These are phyloP conservation scores for Ochetophila trinervis DNA, from an alignment of 306 rosid species.

Conservation along the genomic window DNA sequence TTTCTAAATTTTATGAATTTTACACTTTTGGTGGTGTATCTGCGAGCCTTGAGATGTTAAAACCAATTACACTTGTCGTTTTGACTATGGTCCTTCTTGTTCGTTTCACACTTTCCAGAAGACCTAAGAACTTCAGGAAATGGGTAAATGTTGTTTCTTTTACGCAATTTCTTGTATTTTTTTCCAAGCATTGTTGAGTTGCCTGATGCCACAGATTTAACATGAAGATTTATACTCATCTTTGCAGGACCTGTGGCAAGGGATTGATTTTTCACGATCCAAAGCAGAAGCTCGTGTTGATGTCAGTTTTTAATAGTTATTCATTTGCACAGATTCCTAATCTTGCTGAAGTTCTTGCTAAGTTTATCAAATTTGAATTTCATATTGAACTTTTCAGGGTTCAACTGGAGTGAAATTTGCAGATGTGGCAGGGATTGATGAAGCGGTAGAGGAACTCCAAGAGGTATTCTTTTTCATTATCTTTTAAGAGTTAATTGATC, in stretches of 20 bases:
- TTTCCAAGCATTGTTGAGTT: slow-evolving; percentile 12
- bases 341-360: slow-evolving; percentile 13
- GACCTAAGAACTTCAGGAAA: slow-evolving; percentile 96
- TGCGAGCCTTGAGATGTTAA: slow-evolving; percentile 55
- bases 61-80: slow-evolving; percentile 61
- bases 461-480: slow-evolving; percentile 50
- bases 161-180: slow-evolving; percentile 13
- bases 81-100: slow-evolving; percentile 89
- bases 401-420: slow-evolving; percentile 89
- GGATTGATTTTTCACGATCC: slow-evolving; percentile 95
- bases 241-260: slow-evolving; percentile 95
- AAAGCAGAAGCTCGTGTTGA: slow-evolving; percentile 99
- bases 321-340: slow-evolving; percentile 24
- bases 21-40: slow-evolving; percentile 75
- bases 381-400: slow-evolving; percentile 60
- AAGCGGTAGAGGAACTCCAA: slow-evolving; percentile 95
- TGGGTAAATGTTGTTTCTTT: slow-evolving; percentile 61
- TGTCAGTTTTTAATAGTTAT: slow-evolving; percentile 47
- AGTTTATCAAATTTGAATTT: slow-evolving; percentile 23
- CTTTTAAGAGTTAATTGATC: neutral
- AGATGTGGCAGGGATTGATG: slow-evolving; percentile 98
- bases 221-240: slow-evolving; percentile 23
- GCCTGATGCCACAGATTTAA: slow-evolving; percentile 23
- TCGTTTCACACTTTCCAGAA: slow-evolving; percentile 95
- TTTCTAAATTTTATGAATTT: slow-evolving; percentile 55